Conservation (phyloP, 2,329 filamentous ascomycete genomes). For the Neofusicoccum cordaticola region DNA sequence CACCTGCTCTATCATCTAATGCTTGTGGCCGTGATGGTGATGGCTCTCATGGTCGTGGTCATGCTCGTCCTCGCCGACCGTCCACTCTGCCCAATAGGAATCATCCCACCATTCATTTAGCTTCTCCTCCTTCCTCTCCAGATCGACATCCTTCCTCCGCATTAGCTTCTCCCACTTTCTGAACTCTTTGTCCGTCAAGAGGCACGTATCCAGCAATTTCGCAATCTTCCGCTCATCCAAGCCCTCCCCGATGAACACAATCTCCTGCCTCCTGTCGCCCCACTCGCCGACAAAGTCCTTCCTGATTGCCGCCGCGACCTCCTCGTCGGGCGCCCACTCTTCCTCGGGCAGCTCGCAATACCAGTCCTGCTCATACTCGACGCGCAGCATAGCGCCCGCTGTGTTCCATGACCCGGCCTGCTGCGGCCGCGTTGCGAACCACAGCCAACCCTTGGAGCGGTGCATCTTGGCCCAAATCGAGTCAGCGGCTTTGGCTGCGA, state of each 20-base stretch:
- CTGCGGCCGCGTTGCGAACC: slow-evolving; percentile 57
- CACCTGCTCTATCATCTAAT: not conserved
- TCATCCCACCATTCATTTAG: slow-evolving; percentile 57
- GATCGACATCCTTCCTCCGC: slow-evolving; percentile 25
- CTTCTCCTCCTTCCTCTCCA: slow-evolving; percentile 45
- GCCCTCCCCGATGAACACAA: slow-evolving; percentile 70
- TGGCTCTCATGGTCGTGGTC: not conserved
- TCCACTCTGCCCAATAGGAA: slow-evolving; percentile 30
- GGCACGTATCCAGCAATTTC: slow-evolving; percentile 56
- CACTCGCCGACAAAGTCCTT: slow-evolving; percentile 54
- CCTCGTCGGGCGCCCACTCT: slow-evolving; percentile 48
- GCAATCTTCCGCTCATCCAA: slow-evolving; percentile 55
- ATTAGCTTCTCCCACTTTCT: slow-evolving; percentile 40
- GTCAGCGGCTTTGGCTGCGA: slow-evolving; percentile 56
- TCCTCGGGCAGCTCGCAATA: slow-evolving; percentile 59
- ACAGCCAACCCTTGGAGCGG: slow-evolving; percentile 63
- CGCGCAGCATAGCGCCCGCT: slow-evolving; percentile 62
- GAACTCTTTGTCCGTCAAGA: slow-evolving; percentile 60
- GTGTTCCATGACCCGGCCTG: slow-evolving; percentile 62
- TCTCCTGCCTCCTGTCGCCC: slow-evolving; percentile 68
- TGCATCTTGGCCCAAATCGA: slow-evolving; percentile 56
- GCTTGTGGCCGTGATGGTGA: not conserved
- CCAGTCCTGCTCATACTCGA: slow-evolving; percentile 56
- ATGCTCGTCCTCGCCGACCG: not conserved
- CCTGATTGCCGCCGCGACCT: slow-evolving; percentile 48